Conservation (phyloP, 2,329 filamentous ascomycete genomes). For the Colletotrichum orbiculare region DNA sequence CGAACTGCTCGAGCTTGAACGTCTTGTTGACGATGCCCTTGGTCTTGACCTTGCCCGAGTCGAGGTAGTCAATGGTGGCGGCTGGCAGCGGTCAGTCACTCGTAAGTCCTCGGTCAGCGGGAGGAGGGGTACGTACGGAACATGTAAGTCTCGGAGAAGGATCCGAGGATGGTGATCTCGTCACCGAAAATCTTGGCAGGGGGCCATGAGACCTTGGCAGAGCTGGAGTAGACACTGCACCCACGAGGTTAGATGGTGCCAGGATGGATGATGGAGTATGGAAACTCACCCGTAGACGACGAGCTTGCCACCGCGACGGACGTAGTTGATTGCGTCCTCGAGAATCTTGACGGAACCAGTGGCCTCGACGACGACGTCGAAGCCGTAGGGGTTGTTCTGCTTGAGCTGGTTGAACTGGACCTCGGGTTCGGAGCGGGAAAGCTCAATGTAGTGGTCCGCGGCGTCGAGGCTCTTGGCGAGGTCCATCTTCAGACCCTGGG, state of each 20-base stretch:
- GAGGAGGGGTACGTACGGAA: conserved; percentile 61
- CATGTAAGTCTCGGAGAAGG: conserved; percentile 80
- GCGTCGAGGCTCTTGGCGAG: conserved; percentile 69
- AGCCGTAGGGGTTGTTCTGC: conserved; percentile 75
- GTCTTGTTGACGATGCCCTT: conserved; percentile 78
- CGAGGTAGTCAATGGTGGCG: conserved; percentile 62
- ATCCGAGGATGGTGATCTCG: conserved; percentile 79
- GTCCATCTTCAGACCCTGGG: conserved; percentile 76
- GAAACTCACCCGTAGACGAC: conserved; percentile 69
- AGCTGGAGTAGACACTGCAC: conserved; percentile 69
- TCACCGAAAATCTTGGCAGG: conserved; percentile 77
- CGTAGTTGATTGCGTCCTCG: conserved; percentile 77
- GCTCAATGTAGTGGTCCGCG: conserved; percentile 64
- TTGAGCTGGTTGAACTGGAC: conserved; percentile 72
- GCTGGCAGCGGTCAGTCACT: conserved; percentile 42
- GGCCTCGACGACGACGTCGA: conserved; percentile 75
- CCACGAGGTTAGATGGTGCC: conserved; percentile 5
- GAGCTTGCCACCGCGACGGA: conserved; percentile 76
- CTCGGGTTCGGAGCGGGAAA: conserved; percentile 64
- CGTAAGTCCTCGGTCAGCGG: background rate
- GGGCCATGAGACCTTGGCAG: conserved; percentile 73
- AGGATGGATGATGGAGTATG: too few relatives aligned
- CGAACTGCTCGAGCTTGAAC: conserved; percentile 79
- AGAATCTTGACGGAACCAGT: conserved; percentile 77
- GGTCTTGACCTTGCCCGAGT: conserved; percentile 70